phyloP scores from a whole-genome alignment of 164 flowering plant species.

The grape (Vitis vinifera) region DNA sequence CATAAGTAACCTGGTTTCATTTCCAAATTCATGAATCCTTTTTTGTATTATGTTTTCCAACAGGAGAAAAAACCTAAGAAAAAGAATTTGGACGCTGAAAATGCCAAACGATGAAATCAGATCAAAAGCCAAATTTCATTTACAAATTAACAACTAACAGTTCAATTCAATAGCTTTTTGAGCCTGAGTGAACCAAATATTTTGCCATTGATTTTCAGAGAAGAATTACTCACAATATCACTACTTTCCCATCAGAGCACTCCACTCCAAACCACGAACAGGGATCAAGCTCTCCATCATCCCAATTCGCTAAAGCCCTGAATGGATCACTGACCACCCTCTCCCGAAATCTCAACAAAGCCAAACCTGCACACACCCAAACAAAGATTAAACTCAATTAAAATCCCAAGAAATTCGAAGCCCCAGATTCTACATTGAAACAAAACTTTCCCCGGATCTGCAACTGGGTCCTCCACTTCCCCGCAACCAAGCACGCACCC shows the following conservation, averaged over 20 bases:
- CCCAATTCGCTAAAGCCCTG: conserved; percentile 60
- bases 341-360: conserved; percentile 52
- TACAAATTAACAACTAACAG: too few species aligned
- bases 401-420: background rate
- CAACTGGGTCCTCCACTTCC: conserved; percentile 1
- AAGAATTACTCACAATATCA: conserved; percentile 50
- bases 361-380: conserved; percentile 41
- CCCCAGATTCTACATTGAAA: too few species aligned
- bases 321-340: conserved; percentile 55
- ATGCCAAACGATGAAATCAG: too few species aligned
- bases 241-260: conserved; percentile 59
- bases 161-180: too few species aligned
- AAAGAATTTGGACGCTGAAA: too few species aligned
- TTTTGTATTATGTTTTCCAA: background rate
- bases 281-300: conserved; percentile 33
- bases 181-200: too few species aligned
- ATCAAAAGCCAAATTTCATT: too few species aligned
- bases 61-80: too few species aligned
- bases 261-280: conserved; percentile 76
- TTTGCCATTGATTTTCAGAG: background rate
- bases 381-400: background rate
- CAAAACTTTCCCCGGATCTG: background rate
- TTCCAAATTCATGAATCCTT: background rate
- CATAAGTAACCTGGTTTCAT: background rate
- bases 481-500: background rate